Evolutionary conservation across 2,329 filamentous ascomycete species (phyloP).

Genomic region (Diaporthe citrichinensis): DNA sequence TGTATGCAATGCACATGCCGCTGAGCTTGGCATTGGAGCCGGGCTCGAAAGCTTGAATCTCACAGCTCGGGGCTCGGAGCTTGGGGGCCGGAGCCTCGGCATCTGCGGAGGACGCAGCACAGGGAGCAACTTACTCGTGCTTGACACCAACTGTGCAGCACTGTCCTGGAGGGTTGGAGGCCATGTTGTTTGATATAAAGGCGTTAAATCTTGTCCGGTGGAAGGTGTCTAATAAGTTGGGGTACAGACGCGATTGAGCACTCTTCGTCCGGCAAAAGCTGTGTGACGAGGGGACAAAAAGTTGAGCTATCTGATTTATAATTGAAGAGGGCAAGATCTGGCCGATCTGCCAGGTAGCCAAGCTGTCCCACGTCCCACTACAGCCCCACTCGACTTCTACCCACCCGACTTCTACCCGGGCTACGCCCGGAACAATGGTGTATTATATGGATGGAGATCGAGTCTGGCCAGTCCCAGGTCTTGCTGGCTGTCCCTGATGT

Average conservation of each 20-base stretch:
- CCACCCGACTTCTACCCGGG: background rate
- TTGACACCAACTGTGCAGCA: slow-evolving; percentile 68
- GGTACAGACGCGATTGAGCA: background rate
- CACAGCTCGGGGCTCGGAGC: slow-evolving; percentile 11
- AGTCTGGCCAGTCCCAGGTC: background rate
- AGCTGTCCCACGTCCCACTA: slow-evolving; percentile 9
- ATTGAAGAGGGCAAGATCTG: background rate
- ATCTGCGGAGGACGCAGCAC: background rate
- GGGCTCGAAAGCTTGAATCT: background rate
- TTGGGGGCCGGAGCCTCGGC: background rate
- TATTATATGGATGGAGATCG: background rate
- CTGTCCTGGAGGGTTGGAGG: slow-evolving; percentile 64
- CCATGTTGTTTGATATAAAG: slow-evolving; percentile 56
- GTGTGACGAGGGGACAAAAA: background rate
- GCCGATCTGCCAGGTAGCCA: slow-evolving; percentile 3
- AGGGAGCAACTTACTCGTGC: slow-evolving; percentile 62
- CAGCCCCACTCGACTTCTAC: background rate
- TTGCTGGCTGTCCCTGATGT: background rate
- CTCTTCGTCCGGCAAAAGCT: background rate
- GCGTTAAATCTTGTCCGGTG: background rate
- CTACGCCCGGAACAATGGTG: background rate
- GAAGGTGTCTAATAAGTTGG: background rate
- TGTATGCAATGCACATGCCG: slow-evolving; percentile 5
- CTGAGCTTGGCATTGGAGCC: background rate
- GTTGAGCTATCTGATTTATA: slow-evolving; percentile 33